A percentile compares a stretch with the other conserved stretches of the same genome.
These are phyloP conservation scores for Emydomyces testavorans DNA, from an alignment of 2,329 filamentous ascomycete genomes.

Conservation along the genomic window DNA sequence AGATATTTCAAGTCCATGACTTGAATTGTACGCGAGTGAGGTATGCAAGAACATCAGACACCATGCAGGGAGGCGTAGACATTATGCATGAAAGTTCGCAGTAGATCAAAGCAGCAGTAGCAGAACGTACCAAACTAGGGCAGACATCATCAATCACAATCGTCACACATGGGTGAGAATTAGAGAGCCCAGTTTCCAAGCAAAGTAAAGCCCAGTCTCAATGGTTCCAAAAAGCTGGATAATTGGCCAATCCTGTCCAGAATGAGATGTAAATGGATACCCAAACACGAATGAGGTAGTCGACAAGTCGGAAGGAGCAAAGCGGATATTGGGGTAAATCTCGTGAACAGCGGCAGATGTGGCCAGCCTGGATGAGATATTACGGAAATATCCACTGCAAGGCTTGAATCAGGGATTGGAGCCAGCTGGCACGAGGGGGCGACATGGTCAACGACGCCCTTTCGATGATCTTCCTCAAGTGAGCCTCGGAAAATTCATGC, in stretches of 20 bases:
- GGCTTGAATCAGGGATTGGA: constrained; percentile 25
- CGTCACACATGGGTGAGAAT: constrained; percentile 2
- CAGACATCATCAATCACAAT: not conserved
- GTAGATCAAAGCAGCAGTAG: constrained; percentile 1
- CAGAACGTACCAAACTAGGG: not conserved
- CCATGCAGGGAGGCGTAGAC: constrained; percentile 1
- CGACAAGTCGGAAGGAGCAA: not conserved
- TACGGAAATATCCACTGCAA: constrained; percentile 19
- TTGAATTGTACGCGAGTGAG: not conserved
- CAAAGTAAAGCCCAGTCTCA: not conserved
- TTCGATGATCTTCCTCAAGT: constrained; percentile 11
- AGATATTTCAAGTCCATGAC: not conserved
- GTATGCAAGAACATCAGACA: not conserved
- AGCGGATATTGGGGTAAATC: constrained; percentile 11
- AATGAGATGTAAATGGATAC: not conserved
- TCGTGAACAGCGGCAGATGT: constrained; percentile 17
- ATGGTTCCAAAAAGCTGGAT: not conserved
- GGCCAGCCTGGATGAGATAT: constrained; percentile 15
- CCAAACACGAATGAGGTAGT: constrained; percentile 4
- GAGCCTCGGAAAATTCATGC: constrained; percentile 9
- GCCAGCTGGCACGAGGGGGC: constrained; percentile 29
- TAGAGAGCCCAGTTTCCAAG: constrained; percentile 1
- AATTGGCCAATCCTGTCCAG: not conserved
- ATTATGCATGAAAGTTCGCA: not conserved
- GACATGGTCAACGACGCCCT: constrained; percentile 24